Conservation (phyloP, 371 early-diverging fungal species). For the Haplosporangium sp. region DNA sequence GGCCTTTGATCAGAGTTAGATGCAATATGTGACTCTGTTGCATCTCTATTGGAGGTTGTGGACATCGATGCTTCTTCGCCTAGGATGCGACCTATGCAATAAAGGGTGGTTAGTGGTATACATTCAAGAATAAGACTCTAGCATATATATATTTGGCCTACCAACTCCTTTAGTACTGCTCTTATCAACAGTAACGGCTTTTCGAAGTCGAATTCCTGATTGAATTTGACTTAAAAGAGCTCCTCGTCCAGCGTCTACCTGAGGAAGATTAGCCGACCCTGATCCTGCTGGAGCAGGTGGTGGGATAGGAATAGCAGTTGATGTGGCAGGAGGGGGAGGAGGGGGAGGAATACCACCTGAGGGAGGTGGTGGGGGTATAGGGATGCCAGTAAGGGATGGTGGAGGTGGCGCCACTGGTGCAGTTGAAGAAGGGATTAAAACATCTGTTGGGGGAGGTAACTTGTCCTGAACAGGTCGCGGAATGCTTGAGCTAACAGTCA, state of each 20-base stretch:
- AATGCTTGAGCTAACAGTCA: neutral
- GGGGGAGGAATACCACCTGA: slow-evolving; percentile 8
- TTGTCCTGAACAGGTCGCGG: too few species aligned
- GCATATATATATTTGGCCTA: slow-evolving; percentile 30
- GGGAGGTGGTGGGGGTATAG: slow-evolving; percentile 15
- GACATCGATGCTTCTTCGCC: slow-evolving; percentile 16
- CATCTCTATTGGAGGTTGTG: neutral
- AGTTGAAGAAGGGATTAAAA: neutral
- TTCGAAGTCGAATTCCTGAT: slow-evolving; percentile 77
- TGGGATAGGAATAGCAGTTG: slow-evolving; percentile 9
- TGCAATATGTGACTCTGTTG: slow-evolving; percentile 19
- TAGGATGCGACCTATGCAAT: slow-evolving; percentile 32
- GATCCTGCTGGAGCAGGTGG: slow-evolving; percentile 20
- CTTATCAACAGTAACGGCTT: slow-evolving; percentile 83
- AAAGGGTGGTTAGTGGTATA: neutral
- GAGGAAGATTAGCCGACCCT: slow-evolving; percentile 5
- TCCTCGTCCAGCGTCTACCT: slow-evolving; percentile 30
- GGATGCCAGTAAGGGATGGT: slow-evolving; percentile 11
- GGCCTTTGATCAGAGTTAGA: slow-evolving; percentile 34
- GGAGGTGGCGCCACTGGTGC: neutral
- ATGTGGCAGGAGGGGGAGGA: slow-evolving; percentile 19
- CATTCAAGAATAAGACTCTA: neutral
- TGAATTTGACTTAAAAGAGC: slow-evolving; percentile 81
- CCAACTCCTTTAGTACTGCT: slow-evolving; percentile 67
- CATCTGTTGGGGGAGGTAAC: neutral